Evolutionary conservation across 495 filamentous ascomycete species (phyloP).

Genomic region (Aspergillus olivimuriae): DNA sequence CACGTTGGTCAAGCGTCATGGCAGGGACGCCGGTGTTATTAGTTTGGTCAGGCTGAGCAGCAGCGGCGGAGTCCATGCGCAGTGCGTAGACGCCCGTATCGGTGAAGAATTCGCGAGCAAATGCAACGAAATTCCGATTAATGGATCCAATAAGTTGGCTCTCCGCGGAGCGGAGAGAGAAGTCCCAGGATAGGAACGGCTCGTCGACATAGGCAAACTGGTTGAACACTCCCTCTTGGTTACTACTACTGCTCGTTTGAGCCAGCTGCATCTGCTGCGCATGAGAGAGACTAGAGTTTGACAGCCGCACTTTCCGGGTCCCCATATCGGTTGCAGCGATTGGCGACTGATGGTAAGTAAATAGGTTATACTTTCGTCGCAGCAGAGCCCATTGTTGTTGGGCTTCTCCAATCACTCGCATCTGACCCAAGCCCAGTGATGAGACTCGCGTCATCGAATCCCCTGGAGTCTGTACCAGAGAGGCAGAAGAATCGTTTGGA

Average conservation of each 20-base stretch:
- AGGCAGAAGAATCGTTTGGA: conserved; percentile 33
- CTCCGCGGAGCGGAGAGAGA: conserved; percentile 45
- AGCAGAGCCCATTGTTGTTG: conserved; percentile 64
- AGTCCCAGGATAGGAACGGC: conserved; percentile 53
- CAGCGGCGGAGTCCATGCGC: conserved; percentile 58
- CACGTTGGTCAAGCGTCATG: conserved; percentile 66
- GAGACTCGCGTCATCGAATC: conserved; percentile 45
- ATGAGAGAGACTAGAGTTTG: conserved; percentile 40
- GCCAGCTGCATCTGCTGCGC: conserved; percentile 42
- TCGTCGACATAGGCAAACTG: conserved; percentile 62
- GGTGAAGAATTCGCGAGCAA: conserved; percentile 66
- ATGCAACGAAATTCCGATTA: conserved; percentile 62
- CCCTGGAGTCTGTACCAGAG: conserved; percentile 31
- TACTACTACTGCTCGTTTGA: conserved; percentile 17
- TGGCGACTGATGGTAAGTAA: conserved; percentile 42
- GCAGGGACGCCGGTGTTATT: conserved; percentile 30
- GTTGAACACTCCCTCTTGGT: conserved; percentile 39
- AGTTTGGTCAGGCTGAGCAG: conserved; percentile 36
- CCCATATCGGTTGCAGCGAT: conserved; percentile 33
- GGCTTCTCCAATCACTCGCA: conserved; percentile 62
- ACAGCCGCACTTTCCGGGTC: conserved; percentile 29
- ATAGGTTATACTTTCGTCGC: conserved; percentile 63
- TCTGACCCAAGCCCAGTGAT: conserved; percentile 44
- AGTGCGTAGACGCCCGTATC: conserved; percentile 66
- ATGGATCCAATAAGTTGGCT: conserved; percentile 51